phyloP scores from a whole-genome alignment of 345 rosid genomes.

The Acer campestre region DNA sequence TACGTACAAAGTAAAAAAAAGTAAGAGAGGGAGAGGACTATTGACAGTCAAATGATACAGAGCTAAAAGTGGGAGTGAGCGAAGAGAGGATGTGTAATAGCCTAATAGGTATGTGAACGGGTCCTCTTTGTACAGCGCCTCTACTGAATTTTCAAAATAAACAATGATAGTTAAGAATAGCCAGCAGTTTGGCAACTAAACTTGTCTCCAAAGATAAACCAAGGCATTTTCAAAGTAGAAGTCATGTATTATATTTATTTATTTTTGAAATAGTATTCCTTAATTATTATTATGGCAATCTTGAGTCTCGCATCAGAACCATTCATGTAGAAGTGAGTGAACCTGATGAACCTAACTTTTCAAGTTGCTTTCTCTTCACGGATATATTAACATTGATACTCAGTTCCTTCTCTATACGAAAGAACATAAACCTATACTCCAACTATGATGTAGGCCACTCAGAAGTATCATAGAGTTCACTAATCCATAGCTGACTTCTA shows the following conservation, averaged over 20 bases:
- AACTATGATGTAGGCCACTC: background rate
- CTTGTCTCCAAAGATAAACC: background rate
- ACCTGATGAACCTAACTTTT: background rate
- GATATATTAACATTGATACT: background rate
- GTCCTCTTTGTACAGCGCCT: background rate
- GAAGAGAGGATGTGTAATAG: background rate
- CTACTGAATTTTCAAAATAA: background rate
- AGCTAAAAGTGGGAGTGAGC: background rate
- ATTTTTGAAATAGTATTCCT: background rate
- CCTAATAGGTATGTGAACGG: too few relatives aligned
- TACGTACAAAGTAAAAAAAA: background rate
- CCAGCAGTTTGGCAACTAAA: background rate
- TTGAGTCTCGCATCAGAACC: background rate
- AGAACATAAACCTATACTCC: background rate
- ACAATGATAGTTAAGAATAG: background rate
- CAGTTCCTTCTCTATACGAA: background rate
- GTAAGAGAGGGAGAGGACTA: background rate
- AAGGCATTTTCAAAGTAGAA: background rate
- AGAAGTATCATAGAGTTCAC: background rate
- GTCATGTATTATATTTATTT: background rate
- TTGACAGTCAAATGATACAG: background rate
- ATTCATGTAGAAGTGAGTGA: background rate
- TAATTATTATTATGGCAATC: background rate
- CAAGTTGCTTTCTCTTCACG: background rate
- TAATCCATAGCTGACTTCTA: background rate